These are phyloP conservation scores for Anthostomella pinea DNA, from an alignment of 2,329 filamentous ascomycete genomes.

Conservation along the genomic window DNA sequence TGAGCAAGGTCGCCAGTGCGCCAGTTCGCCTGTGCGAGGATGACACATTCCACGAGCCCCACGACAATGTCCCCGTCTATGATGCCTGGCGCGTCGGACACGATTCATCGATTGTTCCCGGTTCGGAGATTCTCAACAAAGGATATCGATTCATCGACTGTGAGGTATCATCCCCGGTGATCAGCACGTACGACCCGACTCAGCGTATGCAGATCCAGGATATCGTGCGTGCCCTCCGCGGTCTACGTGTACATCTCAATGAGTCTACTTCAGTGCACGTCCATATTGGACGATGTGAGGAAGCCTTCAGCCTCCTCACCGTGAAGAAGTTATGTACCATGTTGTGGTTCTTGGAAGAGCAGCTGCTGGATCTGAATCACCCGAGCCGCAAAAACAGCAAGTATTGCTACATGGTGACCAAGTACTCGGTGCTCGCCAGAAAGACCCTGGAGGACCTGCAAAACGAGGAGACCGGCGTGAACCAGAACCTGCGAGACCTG, in stretches of 20 bases:
- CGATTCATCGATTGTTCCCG: conserved; percentile 11
- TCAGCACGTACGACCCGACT: conserved; percentile 12
- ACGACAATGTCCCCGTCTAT: conserved; percentile 16
- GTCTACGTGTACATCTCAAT: conserved; percentile 22
- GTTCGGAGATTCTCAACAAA: not conserved
- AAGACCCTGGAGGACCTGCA: not conserved
- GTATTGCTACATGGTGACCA: conserved; percentile 10
- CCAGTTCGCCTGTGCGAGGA: conserved; percentile 8
- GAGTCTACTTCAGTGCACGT: conserved; percentile 21
- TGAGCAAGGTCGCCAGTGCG: too few species aligned
- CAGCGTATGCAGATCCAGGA: conserved; percentile 14
- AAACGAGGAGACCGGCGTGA: not conserved
- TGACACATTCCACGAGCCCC: conserved; percentile 16
- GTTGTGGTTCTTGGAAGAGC: conserved; percentile 19
- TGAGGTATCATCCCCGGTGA: conserved; percentile 24
- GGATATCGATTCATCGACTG: conserved; percentile 18
- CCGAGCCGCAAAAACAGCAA: conserved; percentile 16
- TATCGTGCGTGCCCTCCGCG: conserved; percentile 19
- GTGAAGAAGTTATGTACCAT: conserved; percentile 24
- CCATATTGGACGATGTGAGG: conserved; percentile 26
- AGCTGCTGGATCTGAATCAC: conserved; percentile 23
- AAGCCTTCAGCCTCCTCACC: conserved; percentile 24
- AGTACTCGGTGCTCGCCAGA: conserved; percentile 8
- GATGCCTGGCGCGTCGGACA: conserved; percentile 20
- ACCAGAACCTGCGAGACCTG: not conserved